These are phyloP conservation scores for Naumovozyma castellii DNA, from an alignment of 805 yeast species.

Conservation along the genomic window DNA sequence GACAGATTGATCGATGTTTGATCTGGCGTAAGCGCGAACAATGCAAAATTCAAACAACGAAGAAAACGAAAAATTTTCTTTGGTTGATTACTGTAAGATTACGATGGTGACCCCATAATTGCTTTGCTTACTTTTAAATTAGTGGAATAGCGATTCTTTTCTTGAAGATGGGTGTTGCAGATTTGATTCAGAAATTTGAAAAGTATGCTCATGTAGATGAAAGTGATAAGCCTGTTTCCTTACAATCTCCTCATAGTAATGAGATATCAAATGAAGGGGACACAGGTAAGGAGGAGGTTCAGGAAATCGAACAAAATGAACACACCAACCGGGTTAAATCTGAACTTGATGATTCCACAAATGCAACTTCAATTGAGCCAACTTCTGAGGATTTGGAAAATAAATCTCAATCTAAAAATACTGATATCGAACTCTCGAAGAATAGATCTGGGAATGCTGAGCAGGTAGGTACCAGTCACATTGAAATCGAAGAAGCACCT, in stretches of 20 bases:
- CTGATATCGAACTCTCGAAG: too few species aligned
- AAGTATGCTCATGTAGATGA: slow-evolving; percentile 15
- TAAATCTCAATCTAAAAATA: too few species aligned
- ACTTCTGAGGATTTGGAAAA: too few species aligned
- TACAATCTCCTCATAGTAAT: neutral
- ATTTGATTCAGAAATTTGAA: slow-evolving; percentile 30
- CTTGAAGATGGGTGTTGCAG: slow-evolving; percentile 32
- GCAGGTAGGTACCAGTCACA: too few species aligned
- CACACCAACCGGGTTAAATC: slow-evolving; percentile 5
- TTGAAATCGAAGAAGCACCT: slow-evolving; percentile 2
- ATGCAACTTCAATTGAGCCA: slow-evolving; percentile 1
- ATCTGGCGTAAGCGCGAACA: neutral
- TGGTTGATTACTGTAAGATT: too few species aligned
- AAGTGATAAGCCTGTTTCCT: neutral
- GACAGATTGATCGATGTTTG: too few species aligned
- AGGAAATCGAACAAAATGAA: slow-evolving; percentile 4
- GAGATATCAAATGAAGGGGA: slow-evolving; percentile 8
- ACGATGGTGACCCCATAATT: too few species aligned
- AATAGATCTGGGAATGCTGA: too few species aligned
- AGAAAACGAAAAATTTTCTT: neutral
- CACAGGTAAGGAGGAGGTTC: slow-evolving; percentile 4
- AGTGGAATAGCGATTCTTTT: too few species aligned
- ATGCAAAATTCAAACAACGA: neutral
- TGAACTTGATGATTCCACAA: neutral
- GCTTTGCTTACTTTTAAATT: too few species aligned